Base-by-base conservation (phyloP, 352 stramenopile genomes). In the Phytophthora boehmeriae region DNA sequence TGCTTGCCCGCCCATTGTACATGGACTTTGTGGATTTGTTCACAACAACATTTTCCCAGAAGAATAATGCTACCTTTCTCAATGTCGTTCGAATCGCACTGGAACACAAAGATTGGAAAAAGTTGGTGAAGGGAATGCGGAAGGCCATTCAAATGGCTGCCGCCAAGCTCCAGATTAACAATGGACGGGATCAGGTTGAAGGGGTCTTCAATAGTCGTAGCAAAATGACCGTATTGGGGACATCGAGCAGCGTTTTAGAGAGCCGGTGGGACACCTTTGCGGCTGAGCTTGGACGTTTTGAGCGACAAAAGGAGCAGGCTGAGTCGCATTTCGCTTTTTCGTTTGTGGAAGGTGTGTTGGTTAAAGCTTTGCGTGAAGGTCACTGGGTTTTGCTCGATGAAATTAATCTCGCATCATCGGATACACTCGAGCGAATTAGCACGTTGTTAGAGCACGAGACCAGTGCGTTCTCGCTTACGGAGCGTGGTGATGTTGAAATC, bases 371-470 rank as follows among this genome's bases (percentile, higher is more conserved):
- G 43, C 83, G 92, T 25, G 88, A 98, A 53, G 96, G 96, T 10
- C 84, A 98, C 68, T 99, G 97, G 97, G 96, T 99, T 8, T 75
- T 99, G 38, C 87, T 99, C 0, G 98, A 99, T 73, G 98, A 99
- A 78, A 99, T 99, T 66, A 99, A 99, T 83, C 86, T 99, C 54
- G 98, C 98, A 27, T 98, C 97, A 1, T 97, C 93, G 4, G 98
- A 99, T 64, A 99, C 97, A 4, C 73, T 99, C 4, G 94, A 99
- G 81, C 83, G 98, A 38, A 94, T 99, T 47, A 98, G 88, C 66
- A 98, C 96, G 44, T 83, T 99, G 11, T 80, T 99, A 4, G 98
- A 99, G 61, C 78, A 93, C 32, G 87, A 97, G 36, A 98, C 97
- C 6, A 98, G 93, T 66, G 87, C 86, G 6, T 90, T 99, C 39